Evolutionary conservation across 106 monocot genomes (phyloP), one percentile per base, ranked within the genome.

Genomic region (Chionographis japonica): DNA sequence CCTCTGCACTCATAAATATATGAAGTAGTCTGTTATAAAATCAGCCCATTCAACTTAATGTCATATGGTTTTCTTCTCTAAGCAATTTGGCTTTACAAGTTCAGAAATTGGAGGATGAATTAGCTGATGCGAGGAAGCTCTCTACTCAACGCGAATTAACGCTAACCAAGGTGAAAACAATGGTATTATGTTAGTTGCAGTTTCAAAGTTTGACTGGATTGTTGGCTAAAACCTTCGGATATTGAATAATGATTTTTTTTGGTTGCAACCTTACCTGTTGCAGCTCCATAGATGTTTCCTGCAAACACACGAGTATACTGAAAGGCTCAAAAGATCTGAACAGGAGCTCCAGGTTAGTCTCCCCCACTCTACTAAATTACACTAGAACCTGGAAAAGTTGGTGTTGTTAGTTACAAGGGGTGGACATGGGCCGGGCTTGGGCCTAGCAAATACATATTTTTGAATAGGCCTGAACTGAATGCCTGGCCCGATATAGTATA

Each of bases 81-180:
- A 52, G 2, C 19, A 52, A 20, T 27, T 51, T 73, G 37, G 12
- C 18, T 54, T 10, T 38, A 17, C 50, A 58, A 66, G 41, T 68
- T 36, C 81, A 93, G 93, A 89, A 89, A 78, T 42, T 84, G 6
- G 93, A 93, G 56, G 89, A 89, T 72, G 84, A 84, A 63, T 70
- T 89, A 62, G 67, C 66, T 56, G 66, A 68, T 75, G 69, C 81
- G 52, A 89, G 74, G 75, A 90, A 90, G 58, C 82, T 94, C 14
- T 60, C 79, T 68, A 87, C 84, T 68, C 84, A 86, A 50, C 77
- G 79, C 20, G 79, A 80, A 38, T 74, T 75, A 52, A 50, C 72
- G 40, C 75, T 94, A 53, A 37, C 68, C 9, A 84, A 94, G 78
- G 93, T 94, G 74, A 61, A 62, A 51, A 12, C 9, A 46, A 10